Evolutionary conservation across 441 rosid species (phyloP), one percentile per base, ranked within the genome.

Genomic region (Populus hybrid): DNA sequence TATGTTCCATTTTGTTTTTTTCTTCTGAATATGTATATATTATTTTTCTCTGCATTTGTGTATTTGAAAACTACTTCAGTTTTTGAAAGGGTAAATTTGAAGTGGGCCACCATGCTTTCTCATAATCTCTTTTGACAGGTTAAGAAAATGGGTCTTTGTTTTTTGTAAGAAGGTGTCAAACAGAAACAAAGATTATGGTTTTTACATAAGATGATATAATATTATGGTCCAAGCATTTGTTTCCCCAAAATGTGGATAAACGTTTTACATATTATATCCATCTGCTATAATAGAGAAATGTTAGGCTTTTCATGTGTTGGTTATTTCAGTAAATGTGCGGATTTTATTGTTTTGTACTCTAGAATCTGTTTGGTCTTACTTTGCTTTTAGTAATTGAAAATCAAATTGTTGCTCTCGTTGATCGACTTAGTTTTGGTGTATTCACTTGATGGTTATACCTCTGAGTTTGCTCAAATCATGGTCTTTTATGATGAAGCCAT

Each of bases 331-430:
- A 42, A 35, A 14, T 69, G 6, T 38, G n/a, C 3, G 26, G 36
- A 5, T 14, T 9, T 57, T 59, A n/a, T 71, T 73, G 18, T 35
- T 4, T 6, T 73, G 18, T 11, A 4, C 38, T 40, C 14, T 32
- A n/a, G 69, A 61, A 72, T 57, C 67, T 73, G 53, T 21, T 35
- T 61, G 50, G 32, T 73, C 36, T 61, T 70, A 24, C 71, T 40
- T 38, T 11, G 65, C 69, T 34, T 76, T 64, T 61, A 57, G 16
- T 36, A 20, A 16, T 59, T 6, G 65, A 70, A 36, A 53, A 46
- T n/a, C 40, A 36, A n/a, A 28, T 23, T 34, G 21, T 50, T 14
- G 16, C 6, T 69, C 40, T 32, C 30, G 16, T n/a, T 40, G 23
- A 20, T 77, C 6, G 20, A 20, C 46, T 77, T 42, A 4, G n/a